Evolutionary conservation across 495 filamentous ascomycete genomes (phyloP), one percentile per base, ranked within the genome.

Genomic region (Rhizodiscina lignyota): DNA sequence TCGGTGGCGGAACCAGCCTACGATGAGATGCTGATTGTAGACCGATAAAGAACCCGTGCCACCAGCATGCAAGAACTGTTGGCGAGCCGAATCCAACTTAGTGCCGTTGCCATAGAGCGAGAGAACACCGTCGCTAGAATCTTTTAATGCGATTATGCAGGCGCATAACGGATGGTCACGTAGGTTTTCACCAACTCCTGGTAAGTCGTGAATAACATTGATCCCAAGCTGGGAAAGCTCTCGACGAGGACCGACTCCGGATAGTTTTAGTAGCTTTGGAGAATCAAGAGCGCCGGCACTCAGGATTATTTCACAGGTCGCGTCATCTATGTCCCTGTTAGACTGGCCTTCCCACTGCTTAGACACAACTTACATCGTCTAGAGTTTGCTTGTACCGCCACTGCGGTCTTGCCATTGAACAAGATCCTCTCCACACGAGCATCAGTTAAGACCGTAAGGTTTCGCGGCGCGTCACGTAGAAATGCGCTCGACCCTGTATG

Each of bases 21-120:
- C 8, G 8, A 20, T 19, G 10, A 21, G 8, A 10, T 8, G 8
- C 17, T 20, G 20, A 17, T 8, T 20, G 16, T 5, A 35, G 17
- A 8, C 8, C 8, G 33, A 10, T 5, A 35, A 17, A 8, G 33
- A 20, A 5, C 33, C 33, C 8, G 10, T 35, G 33, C 33, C 10
- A 10, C 23, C 17, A 42, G 82, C 79, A 8, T 34, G 78, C 30
- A 86, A 59, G 63, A 89, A 89, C 39, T 85, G 76, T 33, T 79
- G 80, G n/a, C 79, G 80, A 45, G 86, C 82, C 0, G 74, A 80
- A 57, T 86, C 77, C 79, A 83, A 83, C 42, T 77, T 82, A 18
- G 80, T 85, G 61, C 82, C 74, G 55, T 79, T 74, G 2, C 63
- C 54, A 16, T 78, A 76, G 4, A 84, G n/a, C n/a, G n/a, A n/a